Conservation (phyloP, 208 protist species). For the Trypanosoma melophagium region DNA sequence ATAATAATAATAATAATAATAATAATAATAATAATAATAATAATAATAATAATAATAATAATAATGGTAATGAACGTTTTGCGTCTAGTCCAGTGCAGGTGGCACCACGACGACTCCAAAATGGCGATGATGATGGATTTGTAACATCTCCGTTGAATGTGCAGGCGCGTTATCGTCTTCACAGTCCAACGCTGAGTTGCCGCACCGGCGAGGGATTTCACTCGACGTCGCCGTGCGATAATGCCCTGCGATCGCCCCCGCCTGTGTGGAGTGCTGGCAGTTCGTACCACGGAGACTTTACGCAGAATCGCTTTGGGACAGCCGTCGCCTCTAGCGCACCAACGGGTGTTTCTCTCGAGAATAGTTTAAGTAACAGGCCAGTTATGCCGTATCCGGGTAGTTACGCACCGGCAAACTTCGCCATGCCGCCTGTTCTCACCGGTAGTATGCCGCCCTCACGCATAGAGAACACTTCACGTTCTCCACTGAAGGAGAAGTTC, state of each 20-base stretch:
- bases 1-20: not conserved
- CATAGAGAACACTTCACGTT: not conserved
- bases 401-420: conserved; percentile 44
- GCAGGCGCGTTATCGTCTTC: conserved; percentile 28
- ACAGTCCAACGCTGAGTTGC: conserved; percentile 19
- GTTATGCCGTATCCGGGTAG: conserved; percentile 16
- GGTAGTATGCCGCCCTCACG: not conserved
- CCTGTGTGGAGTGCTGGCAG: conserved; percentile 17
- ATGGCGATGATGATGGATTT: not conserved
- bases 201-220: not conserved
- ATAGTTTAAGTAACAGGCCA: not conserved
- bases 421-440: conserved; percentile 29
- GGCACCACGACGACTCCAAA: not conserved
- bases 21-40: not conserved
- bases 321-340: conserved; percentile 12
- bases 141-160: conserved; percentile 16
- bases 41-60: not conserved
- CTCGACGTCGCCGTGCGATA: conserved; percentile 11
- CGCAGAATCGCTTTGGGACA: conserved; percentile 7
- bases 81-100: conserved; percentile 11
- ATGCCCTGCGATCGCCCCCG: conserved; percentile 4
- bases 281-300: conserved; percentile 15
- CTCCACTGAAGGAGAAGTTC: not conserved
- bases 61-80: not conserved
- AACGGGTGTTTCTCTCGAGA: conserved; percentile 3